Percentiles rank a stretch among this genome's conserved stretches.
These are phyloP conservation scores for Rhizophagus clarus DNA, from an alignment of 192 early-diverging fungal species.

Conservation along the genomic window DNA sequence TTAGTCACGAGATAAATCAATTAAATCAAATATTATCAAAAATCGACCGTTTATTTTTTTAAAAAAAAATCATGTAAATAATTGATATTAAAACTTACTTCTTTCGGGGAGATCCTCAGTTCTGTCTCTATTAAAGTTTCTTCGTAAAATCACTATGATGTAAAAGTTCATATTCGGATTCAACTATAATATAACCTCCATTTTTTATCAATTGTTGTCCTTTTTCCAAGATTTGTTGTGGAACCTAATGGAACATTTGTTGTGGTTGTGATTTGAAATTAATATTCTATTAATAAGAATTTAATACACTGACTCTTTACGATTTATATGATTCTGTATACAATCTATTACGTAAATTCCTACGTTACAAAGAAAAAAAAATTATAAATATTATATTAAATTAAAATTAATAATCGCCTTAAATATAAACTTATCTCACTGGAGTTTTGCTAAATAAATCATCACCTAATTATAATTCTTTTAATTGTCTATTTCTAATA, in stretches of 20 bases:
- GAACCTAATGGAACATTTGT: too few relatives aligned
- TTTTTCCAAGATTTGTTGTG: too few relatives aligned
- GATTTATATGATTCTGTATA: too few relatives aligned
- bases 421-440: too few relatives aligned
- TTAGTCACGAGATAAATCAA: constrained; percentile 38
- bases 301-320: constrained; percentile 69
- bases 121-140: constrained; percentile 38
- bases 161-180: constrained; percentile 56
- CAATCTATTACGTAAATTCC: too few relatives aligned
- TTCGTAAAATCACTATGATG: constrained; percentile 72
- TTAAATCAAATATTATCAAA: constrained; percentile 14
- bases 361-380: too few relatives aligned
- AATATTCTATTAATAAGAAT: constrained; percentile 62
- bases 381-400: too few relatives aligned
- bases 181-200: constrained; percentile 66
- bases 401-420: too few relatives aligned
- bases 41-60: too few relatives aligned
- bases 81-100: constrained; percentile 46
- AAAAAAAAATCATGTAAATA: not conserved
- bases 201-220: constrained; percentile 31
- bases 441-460: constrained; percentile 57
- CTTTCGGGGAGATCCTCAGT: constrained; percentile 53
- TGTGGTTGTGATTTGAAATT: constrained; percentile 55
- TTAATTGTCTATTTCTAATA: constrained; percentile 65
- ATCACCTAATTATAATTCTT: constrained; percentile 69